Evolutionary conservation across 1,284 basidiomycete genomes (phyloP), one percentile per base, ranked within the genome.

Genomic region (Ganoderma leucocontextum): DNA sequence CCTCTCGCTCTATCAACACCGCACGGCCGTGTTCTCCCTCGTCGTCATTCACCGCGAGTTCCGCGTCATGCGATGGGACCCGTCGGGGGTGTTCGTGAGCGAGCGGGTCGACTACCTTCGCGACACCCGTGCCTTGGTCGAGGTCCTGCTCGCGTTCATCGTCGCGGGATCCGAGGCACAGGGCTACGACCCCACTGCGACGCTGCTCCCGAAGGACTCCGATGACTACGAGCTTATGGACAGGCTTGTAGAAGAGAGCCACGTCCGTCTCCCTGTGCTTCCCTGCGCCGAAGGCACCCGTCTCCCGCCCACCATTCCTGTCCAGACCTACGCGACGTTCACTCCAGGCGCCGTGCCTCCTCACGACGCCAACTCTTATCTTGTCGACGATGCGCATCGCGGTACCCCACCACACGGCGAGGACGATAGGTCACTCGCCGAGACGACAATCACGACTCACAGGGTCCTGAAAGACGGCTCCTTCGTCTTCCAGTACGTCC

Each of bases 91-190:
- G 15, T 60, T 53, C 36, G 57, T 65, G 8, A 60, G 41, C 4
- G 53, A 53, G 42, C 60, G 35, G 36, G 19, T 63, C 17, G 52
- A 63, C 62, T 63, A 63, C 25, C 25, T 63, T 29, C 15, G 36
- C 36, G 8, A 53, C 22, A 22, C 47, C 5, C 25, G 15, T 12
- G 60, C 52, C 0, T 17, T 65, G n/a, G 58, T 65, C 25, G 44
- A 39, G 58, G 36, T 60, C 7, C 35, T 60, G 15, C 19, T 52
- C 6, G 52, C 58, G 39, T 36, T 60, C 42, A 38, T 57, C 38
- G 15, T 44, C 17, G 35, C 55, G 13, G 62, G 57, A 17, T 39
- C 42, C 53, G 53, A 25, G 25, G 38, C 36, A 7, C 62, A 63
- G 42, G 62, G 62, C 49, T 41, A 57, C 53, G 62, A 63, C 39